Evolutionary conservation across 2,329 filamentous ascomycete species (phyloP), one percentile per base, ranked within the genome.

Genomic region (Achaetomium macrosporum): DNA sequence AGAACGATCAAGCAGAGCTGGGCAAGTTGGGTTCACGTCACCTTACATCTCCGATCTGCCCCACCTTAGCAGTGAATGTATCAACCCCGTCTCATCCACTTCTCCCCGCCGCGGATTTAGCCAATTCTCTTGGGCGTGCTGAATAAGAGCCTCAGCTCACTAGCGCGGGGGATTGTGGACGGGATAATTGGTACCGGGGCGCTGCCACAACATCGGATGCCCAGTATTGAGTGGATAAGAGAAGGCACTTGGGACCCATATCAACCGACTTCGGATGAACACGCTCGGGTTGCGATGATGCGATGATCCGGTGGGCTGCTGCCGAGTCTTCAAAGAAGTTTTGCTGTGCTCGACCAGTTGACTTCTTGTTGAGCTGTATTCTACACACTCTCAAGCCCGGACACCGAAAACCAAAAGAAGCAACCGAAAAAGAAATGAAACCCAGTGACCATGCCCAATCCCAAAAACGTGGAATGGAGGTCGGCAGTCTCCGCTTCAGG

Each of bases 371-470:
- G 47, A 47, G 47, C 37, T 16, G 43, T 53, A 50, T 42, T 57
- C 55, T 57, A 57, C 53, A 59, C 55, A 31, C 33, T 57, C 53
- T 55, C 35, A 37, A 3, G 5, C 15, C 35, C 35, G 5, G 7
- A 37, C 42, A 41, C 50, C 42, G 29, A 54, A 57, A 58, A 47
- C 20, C 11, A 47, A 44, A 5, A n/a, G 13, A 37, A 51, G 39
- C 35, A 50, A 30, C 17, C 16, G 25, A 54, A 50, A 31, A 45
- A 50, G 53, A 53, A 53, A 53, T 43, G 19, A 54, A 41, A 43
- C 46, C 51, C 46, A 16, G 16, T 48, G 29, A 48, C 25, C 44
- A 55, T 59, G 57, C 57, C 55, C 39, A 57, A 57, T 53, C 57
- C 57, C 55, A 42, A 42, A 42, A n/a, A 37, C 42, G 57, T 58